Evolutionary conservation across 331 rosid genomes (phyloP).

Genomic region (Arachis monticola): DNA sequence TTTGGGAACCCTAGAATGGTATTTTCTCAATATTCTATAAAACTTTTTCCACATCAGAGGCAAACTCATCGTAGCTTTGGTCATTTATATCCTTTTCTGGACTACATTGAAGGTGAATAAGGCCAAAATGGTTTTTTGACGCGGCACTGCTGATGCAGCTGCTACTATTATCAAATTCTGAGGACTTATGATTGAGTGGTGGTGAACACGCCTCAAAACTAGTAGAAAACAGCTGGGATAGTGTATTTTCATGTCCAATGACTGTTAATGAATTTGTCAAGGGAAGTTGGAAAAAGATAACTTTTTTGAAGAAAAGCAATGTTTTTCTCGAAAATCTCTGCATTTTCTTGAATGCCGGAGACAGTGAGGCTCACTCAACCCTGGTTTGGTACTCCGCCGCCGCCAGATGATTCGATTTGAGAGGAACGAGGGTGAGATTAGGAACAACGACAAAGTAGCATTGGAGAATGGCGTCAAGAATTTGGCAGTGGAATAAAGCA

Average conservation of each 20-base stretch:
- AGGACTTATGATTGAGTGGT: slow-evolving; percentile 14
- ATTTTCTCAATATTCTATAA: slow-evolving; percentile 68
- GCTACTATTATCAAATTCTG: slow-evolving; percentile 6
- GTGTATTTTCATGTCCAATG: slow-evolving; percentile 4
- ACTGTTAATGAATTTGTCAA: neutral
- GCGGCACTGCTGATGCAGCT: neutral
- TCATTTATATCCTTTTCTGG: slow-evolving; percentile 25
- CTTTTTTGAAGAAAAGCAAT: neutral
- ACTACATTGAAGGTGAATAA: slow-evolving; percentile 46
- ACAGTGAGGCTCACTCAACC: too few species aligned
- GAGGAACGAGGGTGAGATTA: too few species aligned
- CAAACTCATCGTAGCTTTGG: slow-evolving; percentile 54
- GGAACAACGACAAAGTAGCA: too few species aligned
- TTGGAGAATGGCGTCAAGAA: too few species aligned
- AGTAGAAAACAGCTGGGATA: slow-evolving; percentile 21
- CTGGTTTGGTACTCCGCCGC: too few species aligned
- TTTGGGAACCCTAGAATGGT: slow-evolving; percentile 77
- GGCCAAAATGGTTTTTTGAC: slow-evolving; percentile 44
- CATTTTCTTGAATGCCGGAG: slow-evolving; percentile 12
- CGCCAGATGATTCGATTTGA: too few species aligned
- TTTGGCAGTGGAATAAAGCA: too few species aligned
- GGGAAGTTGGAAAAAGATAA: neutral
- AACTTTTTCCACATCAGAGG: slow-evolving; percentile 70
- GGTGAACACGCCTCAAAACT: slow-evolving; percentile 26
- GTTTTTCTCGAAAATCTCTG: slow-evolving; percentile 20